Conservation (phyloP, 768 basidiomycete species). For the Rhizopogon vesiculosus region DNA sequence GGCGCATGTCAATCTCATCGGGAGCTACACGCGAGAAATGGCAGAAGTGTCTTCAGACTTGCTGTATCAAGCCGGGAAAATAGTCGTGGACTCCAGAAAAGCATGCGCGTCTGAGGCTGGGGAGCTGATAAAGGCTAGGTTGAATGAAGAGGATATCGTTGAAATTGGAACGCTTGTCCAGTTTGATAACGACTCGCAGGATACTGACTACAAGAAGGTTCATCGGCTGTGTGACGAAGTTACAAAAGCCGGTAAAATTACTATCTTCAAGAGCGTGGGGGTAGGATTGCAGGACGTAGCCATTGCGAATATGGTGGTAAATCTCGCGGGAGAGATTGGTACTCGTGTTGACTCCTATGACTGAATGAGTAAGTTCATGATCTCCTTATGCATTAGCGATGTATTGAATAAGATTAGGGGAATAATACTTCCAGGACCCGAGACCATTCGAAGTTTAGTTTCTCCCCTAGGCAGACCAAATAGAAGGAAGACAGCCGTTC, state of each 20-base stretch:
- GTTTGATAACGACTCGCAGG: background rate
- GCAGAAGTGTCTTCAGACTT: constrained; percentile 63
- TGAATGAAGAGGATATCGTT: constrained; percentile 36
- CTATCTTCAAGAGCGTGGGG: constrained; percentile 87
- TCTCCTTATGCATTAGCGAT: background rate
- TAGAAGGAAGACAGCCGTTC: no score
- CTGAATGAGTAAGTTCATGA: background rate
- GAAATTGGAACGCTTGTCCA: constrained; percentile 68
- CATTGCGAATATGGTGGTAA: constrained; percentile 66
- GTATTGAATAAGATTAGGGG: background rate
- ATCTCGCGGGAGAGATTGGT: constrained; percentile 56
- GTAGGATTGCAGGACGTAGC: constrained; percentile 85
- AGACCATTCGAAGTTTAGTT: background rate
- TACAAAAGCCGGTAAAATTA: constrained; percentile 42
- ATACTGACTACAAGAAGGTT: constrained; percentile 8
- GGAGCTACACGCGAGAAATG: constrained; percentile 82
- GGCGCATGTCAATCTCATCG: constrained; percentile 71
- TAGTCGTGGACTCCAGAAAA: constrained; percentile 71
- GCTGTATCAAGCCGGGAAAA: constrained; percentile 45
- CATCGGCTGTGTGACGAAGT: constrained; percentile 7
- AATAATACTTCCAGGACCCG: background rate
- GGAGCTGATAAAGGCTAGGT: constrained; percentile 61
- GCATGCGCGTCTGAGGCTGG: constrained; percentile 79
- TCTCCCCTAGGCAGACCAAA: no score
- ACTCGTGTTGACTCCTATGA: constrained; percentile 45